These are phyloP conservation scores for Fraxinus latifolia DNA, from an alignment of 305 asterid species.

Conservation along the genomic window DNA sequence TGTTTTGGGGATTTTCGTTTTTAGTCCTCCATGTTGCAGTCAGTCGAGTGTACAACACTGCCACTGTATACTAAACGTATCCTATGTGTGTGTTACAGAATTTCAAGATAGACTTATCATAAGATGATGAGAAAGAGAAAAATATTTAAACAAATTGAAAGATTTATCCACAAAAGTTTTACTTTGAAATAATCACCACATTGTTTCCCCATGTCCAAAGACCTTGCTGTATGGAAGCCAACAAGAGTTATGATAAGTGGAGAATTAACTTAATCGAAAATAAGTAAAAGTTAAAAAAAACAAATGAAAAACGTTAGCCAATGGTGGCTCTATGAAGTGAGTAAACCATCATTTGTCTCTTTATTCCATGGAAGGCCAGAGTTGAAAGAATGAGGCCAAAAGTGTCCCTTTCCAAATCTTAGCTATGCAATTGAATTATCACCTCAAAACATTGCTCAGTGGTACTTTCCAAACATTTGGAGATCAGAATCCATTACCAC, in stretches of 20 bases:
- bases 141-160: neutral
- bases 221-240: conserved; percentile 4
- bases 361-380: conserved; percentile 50
- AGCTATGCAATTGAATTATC: neutral
- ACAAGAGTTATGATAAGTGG: neutral
- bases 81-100: neutral
- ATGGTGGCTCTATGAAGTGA: conserved; percentile 29
- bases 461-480: conserved; percentile 30
- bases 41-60: neutral
- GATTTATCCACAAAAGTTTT: conserved; percentile 19
- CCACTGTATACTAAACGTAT: neutral
- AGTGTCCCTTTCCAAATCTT: neutral
- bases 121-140: neutral
- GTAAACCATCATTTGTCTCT: conserved; percentile 47
- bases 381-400: conserved; percentile 30
- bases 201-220: conserved; percentile 30
- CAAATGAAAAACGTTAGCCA: neutral
- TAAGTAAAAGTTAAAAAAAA: neutral
- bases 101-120: neutral
- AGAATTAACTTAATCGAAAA: neutral
- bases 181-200: conserved; percentile 33
- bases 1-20: neutral
- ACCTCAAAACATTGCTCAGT: conserved; percentile 21
- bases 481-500: conserved; percentile 11
- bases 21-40: neutral